These are phyloP conservation scores for Rutstroemia sp. DNA, from an alignment of 2,329 filamentous ascomycete genomes.

Conservation along the genomic window DNA sequence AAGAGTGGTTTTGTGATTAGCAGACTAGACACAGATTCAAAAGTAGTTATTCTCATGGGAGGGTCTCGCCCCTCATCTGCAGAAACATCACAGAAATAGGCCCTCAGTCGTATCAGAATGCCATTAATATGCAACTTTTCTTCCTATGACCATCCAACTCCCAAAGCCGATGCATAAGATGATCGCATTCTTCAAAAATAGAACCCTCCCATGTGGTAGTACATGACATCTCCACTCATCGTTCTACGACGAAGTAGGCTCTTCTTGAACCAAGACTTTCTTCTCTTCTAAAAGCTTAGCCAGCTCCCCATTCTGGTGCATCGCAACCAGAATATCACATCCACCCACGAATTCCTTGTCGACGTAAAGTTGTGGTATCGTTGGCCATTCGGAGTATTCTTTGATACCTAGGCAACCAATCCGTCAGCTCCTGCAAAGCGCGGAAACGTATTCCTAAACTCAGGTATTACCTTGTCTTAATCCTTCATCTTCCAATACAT, in stretches of 20 bases:
- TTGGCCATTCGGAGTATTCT: constrained; percentile 98
- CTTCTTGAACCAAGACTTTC: constrained; percentile 56
- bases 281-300: constrained; percentile 90
- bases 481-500: constrained; percentile 88
- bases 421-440: neutral
- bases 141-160: neutral
- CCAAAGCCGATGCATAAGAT: neutral
- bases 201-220: neutral
- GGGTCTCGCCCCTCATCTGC: no score
- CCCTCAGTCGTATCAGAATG: neutral
- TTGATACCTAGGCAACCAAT: constrained; percentile 66
- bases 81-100: neutral
- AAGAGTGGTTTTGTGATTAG: no score
- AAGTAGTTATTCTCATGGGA: no score
- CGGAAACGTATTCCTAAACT: no score
- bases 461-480: constrained; percentile 62
- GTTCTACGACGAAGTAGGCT: constrained; percentile 8
- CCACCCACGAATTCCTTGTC: constrained; percentile 94
- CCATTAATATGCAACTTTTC: neutral
- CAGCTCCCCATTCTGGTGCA: constrained; percentile 94
- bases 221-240: neutral
- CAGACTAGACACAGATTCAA: no score
- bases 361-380: constrained; percentile 93
- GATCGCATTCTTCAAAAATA: neutral
- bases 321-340: constrained; percentile 93